Evolutionary conservation across 164 flowering plant genomes (phyloP), one percentile per base, ranked within the genome.

Genomic region (Vitis riparia): DNA sequence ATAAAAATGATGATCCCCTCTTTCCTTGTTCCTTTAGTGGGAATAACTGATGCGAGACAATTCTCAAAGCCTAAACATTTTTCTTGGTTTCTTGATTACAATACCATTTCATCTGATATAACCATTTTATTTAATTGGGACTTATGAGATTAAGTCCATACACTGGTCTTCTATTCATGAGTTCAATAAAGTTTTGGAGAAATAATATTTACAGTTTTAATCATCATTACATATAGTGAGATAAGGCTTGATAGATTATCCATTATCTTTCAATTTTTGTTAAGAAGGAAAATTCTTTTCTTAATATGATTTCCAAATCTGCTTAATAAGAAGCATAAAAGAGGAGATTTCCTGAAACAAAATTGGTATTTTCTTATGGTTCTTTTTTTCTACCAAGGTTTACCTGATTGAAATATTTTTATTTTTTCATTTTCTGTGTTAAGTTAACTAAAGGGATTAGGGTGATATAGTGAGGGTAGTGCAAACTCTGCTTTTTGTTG

Each of bases 391-490:
- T 13, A 51, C 10, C 23, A 23, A 9, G 8, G 37, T 3, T 8
- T 9, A 59, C 14, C 29, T 23, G 37, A 59, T 9, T 16, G 12
- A 19, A 14, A n/a, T 16, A 14, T 3, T 55, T 56, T n/a, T 5
- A 50, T 17, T 17, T 48, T 19, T 64, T 17, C 8, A 10, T 62
- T 30, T 60, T 51, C 67, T 30, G 50, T 55, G n/a, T 16, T 17
- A 16, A 58, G 63, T 17, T 69, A 27, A 16, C 71, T 61, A 11
- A 55, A 30, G 59, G 23, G 19, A 56, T 70, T 80, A 94, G 98
- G 87, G 74, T 70, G 98, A 94, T 68, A 94, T 86, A 73, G 94
- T 91, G 82, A 91, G 97, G 68, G 95, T 94, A 57, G 85, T 94
- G 29, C 98, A 94, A 79, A 92, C 98, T 7, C 76, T 92, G 78